phyloP scores from a whole-genome alignment of 2,329 filamentous ascomycete species.

The Aaosphaeria pasadenensis region DNA sequence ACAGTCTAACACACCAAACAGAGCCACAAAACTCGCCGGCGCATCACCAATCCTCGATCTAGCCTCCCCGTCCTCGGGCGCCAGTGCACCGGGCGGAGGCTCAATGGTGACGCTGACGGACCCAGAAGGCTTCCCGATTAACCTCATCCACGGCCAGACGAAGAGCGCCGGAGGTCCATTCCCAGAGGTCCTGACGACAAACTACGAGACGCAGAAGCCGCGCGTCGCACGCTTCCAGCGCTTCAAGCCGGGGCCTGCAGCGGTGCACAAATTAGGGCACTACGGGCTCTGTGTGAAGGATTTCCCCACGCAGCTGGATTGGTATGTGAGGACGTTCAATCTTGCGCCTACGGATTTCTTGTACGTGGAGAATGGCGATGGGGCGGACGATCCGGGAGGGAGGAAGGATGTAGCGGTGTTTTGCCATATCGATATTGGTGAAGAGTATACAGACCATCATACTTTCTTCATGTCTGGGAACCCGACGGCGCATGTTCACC shows the following conservation, averaged over 20 bases:
- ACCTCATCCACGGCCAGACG: conserved; percentile 56
- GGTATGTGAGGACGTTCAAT: conserved; percentile 49
- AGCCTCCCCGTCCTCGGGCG: conserved; percentile 20
- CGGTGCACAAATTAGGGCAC: conserved; percentile 51
- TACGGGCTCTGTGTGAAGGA: conserved; percentile 43
- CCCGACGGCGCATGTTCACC: conserved; percentile 56
- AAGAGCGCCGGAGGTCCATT: conserved; percentile 41
- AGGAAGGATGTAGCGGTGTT: conserved; percentile 48
- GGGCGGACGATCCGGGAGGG: conserved; percentile 2
- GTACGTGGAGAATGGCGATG: conserved; percentile 24
- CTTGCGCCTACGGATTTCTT: conserved; percentile 47
- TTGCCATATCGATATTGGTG: conserved; percentile 53
- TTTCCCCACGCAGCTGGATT: conserved; percentile 37
- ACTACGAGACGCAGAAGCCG: conserved; percentile 41
- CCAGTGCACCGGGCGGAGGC: conserved; percentile 51
- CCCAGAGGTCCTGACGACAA: conserved; percentile 51
- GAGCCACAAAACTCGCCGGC: conserved; percentile 43
- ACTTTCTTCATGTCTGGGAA: conserved; percentile 50
- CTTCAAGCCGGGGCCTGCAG: conserved; percentile 50
- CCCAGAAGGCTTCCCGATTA: conserved; percentile 57
- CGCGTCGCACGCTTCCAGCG: conserved; percentile 50
- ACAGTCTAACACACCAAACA: neutral
- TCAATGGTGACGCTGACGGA: conserved; percentile 44
- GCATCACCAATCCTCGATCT: conserved; percentile 51
- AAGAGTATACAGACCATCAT: conserved; percentile 54